Evolutionary conservation across 371 early-diverging fungal species (phyloP).

Genomic region (Apophysomyces trapeziformis): DNA sequence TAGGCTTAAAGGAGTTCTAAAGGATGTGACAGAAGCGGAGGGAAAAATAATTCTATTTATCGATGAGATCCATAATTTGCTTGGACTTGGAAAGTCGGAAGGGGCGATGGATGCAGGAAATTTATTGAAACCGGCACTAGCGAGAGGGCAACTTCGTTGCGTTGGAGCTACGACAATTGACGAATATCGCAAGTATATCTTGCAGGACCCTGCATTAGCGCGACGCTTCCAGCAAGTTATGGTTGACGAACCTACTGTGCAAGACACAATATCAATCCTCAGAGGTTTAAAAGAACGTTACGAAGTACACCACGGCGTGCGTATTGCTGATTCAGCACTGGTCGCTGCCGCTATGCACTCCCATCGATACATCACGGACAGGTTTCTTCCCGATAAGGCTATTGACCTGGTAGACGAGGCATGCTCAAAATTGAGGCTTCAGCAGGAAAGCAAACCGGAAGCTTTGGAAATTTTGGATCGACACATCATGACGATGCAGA

Average conservation of each 20-base stretch:
- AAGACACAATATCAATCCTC: conserved; percentile 86
- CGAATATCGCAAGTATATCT: conserved; percentile 85
- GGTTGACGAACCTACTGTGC: conserved; percentile 69
- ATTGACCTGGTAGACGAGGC: conserved; percentile 93
- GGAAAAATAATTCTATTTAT: conserved; percentile 84
- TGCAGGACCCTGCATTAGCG: conserved; percentile 88
- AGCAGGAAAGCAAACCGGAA: conserved; percentile 87
- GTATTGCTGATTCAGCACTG: conserved; percentile 82
- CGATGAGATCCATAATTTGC: conserved; percentile 84
- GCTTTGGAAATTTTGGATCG: conserved; percentile 76
- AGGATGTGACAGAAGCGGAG: conserved; percentile 73
- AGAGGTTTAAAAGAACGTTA: conserved; percentile 83
- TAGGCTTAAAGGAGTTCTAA: conserved; percentile 76
- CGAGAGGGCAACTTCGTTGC: conserved; percentile 80
- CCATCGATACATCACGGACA: conserved; percentile 81
- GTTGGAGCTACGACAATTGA: conserved; percentile 91
- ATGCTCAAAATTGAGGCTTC: conserved; percentile 78
- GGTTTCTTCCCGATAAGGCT: conserved; percentile 68
- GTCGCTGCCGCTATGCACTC: conserved; percentile 81
- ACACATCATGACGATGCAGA: conserved; percentile 75
- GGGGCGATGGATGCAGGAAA: conserved; percentile 83
- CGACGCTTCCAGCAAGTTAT: conserved; percentile 85
- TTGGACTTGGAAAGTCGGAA: conserved; percentile 81
- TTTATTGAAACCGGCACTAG: conserved; percentile 87
- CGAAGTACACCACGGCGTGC: conserved; percentile 89